These are phyloP conservation scores for Trichoderma asperelloides DNA, from an alignment of 495 filamentous ascomycete species.

Conservation along the genomic window DNA sequence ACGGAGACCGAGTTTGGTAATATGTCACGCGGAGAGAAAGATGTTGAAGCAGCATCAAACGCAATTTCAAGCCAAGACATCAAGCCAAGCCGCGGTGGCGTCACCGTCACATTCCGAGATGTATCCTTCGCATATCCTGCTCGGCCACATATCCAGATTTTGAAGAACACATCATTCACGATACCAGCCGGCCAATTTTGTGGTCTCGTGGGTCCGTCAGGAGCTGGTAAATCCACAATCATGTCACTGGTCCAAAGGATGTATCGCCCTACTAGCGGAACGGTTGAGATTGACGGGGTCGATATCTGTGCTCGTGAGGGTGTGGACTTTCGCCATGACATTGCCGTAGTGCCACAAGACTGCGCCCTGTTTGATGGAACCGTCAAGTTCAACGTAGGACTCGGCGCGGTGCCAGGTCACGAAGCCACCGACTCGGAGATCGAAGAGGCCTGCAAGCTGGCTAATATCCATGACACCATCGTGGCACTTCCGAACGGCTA, in stretches of 20 bases:
- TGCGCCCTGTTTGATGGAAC: constrained; percentile 45
- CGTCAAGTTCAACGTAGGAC: constrained; percentile 44
- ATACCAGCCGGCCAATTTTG: constrained; percentile 50
- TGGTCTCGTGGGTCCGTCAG: constrained; percentile 52
- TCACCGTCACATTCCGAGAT: constrained; percentile 41
- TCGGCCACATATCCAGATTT: constrained; percentile 42
- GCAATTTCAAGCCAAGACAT: constrained; percentile 10
- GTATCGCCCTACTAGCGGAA: constrained; percentile 28
- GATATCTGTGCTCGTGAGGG: constrained; percentile 36
- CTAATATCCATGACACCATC: constrained; percentile 53
- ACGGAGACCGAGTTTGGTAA: constrained; percentile 1
- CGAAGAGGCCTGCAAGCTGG: constrained; percentile 46
- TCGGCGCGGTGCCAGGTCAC: constrained; percentile 36
- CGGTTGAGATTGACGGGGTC: constrained; percentile 31
- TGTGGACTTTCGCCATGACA: constrained; percentile 38
- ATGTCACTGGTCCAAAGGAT: constrained; percentile 52
- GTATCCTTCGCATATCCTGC: constrained; percentile 55
- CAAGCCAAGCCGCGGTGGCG: constrained; percentile 17
- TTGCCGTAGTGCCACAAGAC: constrained; percentile 49
- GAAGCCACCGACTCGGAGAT: constrained; percentile 41
- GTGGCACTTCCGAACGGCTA: constrained; percentile 50
- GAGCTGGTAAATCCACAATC: constrained; percentile 54
- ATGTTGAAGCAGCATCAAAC: constrained; percentile 20
- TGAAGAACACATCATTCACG: constrained; percentile 44
- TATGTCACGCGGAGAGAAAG: constrained; percentile 7